phyloP scores from a whole-genome alignment of 1,139 yeast genomes.

The Nadsonia starkeyi-henricii region DNA sequence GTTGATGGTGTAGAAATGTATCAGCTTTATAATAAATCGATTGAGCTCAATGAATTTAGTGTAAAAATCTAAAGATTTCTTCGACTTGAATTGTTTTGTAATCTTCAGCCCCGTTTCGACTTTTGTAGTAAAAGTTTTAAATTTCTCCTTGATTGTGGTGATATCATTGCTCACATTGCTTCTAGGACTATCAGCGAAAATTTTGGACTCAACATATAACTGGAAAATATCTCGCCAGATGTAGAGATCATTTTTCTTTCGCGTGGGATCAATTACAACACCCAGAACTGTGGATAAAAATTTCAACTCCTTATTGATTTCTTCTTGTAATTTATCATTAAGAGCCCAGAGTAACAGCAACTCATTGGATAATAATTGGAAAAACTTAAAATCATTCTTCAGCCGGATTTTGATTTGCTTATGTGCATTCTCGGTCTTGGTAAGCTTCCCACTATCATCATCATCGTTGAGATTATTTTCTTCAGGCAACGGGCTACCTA shows the following conservation, averaged over 20 bases:
- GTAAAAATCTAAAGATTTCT: conserved; percentile 35
- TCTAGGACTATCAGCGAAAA: conserved; percentile 47
- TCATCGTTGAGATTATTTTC: background rate
- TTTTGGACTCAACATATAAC: conserved; percentile 50
- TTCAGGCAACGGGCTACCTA: too few relatives aligned
- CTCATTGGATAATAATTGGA: conserved; percentile 44
- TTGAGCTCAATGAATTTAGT: conserved; percentile 40
- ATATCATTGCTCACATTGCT: background rate
- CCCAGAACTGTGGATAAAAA: conserved; percentile 30
- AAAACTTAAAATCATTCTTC: conserved; percentile 36
- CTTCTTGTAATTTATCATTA: conserved; percentile 32
- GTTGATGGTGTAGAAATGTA: conserved; percentile 56
- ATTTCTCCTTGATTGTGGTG: background rate
- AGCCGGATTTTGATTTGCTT: conserved; percentile 20
- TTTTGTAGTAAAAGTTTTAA: background rate
- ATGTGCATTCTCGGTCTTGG: too few relatives aligned
- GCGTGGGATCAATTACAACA: conserved; percentile 28
- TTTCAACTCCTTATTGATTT: conserved; percentile 32
- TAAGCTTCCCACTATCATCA: background rate
- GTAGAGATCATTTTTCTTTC: conserved; percentile 42
- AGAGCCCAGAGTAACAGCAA: conserved; percentile 37
- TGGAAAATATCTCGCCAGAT: conserved; percentile 61
- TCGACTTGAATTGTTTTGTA: conserved; percentile 33
- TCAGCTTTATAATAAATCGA: conserved; percentile 39
- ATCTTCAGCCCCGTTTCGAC: conserved; percentile 12